These are phyloP conservation scores for Paecilomyces formosus DNA, from an alignment of 2,329 filamentous ascomycete genomes.

Conservation along the genomic window DNA sequence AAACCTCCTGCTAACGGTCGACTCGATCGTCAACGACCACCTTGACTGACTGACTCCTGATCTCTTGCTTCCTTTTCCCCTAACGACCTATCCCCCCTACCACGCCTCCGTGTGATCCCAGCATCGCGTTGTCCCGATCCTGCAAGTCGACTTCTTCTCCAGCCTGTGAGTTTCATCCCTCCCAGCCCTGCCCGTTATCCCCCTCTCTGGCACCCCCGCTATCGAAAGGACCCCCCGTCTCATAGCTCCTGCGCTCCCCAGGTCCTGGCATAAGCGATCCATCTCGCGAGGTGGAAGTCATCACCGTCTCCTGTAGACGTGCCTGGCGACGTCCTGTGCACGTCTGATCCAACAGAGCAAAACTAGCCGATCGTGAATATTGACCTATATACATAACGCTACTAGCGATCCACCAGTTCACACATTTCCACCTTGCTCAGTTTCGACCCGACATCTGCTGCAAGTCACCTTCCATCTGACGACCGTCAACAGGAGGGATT, in stretches of 20 bases:
- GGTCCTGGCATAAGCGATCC: neutral
- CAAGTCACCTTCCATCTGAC: neutral
- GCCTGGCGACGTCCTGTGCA: neutral
- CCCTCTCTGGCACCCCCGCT: conserved; percentile 4
- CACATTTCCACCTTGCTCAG: neutral
- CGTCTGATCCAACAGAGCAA: neutral
- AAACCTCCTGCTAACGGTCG: neutral
- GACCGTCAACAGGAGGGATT: neutral
- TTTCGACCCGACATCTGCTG: neutral
- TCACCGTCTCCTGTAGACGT: neutral
- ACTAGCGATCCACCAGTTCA: neutral
- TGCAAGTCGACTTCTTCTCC: conserved; percentile 3
- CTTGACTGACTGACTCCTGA: neutral
- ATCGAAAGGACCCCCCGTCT: neutral
- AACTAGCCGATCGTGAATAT: neutral
- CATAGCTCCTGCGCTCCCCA: neutral
- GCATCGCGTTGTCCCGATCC: conserved; percentile 2
- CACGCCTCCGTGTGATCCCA: neutral
- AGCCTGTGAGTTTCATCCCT: conserved; percentile 1
- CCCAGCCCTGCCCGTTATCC: conserved; percentile 3
- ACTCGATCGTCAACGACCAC: neutral
- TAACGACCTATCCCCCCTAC: neutral
- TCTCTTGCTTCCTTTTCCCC: neutral
- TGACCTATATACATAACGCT: neutral
- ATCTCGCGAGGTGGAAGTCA: neutral